Evolutionary conservation across 1,284 basidiomycete species (phyloP).

Genomic region (Tilletia caries): DNA sequence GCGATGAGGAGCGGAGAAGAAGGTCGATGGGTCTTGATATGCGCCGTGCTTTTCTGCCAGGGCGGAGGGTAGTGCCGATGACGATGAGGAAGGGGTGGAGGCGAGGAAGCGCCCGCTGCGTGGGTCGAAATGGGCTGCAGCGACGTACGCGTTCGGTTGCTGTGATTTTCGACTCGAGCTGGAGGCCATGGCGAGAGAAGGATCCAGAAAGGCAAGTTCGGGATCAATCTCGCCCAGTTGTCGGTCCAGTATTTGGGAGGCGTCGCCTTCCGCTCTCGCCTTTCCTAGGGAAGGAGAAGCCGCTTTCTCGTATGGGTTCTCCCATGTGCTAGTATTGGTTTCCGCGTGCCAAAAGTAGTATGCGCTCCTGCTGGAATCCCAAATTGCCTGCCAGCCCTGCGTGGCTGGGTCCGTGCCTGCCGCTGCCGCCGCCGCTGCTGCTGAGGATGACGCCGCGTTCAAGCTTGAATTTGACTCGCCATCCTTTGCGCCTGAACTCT

Average conservation of each 20-base stretch:
- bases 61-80: not conserved
- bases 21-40: not conserved
- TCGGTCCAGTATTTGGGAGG: not conserved
- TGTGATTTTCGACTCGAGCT: not conserved
- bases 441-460: not conserved
- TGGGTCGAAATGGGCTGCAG: slow-evolving; percentile 2
- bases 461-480: not conserved
- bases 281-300: not conserved
- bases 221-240: not conserved
- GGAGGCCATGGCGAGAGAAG: slow-evolving; percentile 2
- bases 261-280: not conserved
- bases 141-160: not conserved
- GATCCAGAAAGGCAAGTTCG: slow-evolving; percentile 6
- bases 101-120: not conserved
- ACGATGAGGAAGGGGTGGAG: not conserved
- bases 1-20: slow-evolving; percentile 9
- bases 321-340: not conserved
- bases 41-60: slow-evolving; percentile 4
- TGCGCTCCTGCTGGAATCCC: not conserved
- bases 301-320: not conserved
- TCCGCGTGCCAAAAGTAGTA: slow-evolving; percentile 9
- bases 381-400: slow-evolving; percentile 5
- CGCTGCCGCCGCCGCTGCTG: not conserved
- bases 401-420: slow-evolving; percentile 9
- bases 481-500: too few species aligned